phyloP scores from a whole-genome alignment of 768 basidiomycete genomes.

The Agrocybe chaxingu region DNA sequence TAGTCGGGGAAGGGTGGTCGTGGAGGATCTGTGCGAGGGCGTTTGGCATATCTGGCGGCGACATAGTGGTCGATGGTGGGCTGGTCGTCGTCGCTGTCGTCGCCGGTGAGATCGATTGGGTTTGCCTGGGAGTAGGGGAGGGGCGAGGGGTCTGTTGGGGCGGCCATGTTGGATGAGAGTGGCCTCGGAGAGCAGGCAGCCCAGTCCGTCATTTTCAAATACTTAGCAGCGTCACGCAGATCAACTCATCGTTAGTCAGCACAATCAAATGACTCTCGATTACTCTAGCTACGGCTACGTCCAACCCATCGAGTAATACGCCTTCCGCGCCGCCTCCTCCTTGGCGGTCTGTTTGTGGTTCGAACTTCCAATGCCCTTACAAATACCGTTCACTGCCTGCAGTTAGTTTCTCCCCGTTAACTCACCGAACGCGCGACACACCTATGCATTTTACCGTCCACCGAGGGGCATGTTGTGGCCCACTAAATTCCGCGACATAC shows the following conservation, averaged over 20 bases:
- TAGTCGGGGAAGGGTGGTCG: conserved; percentile 14
- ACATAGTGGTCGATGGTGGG: conserved; percentile 22
- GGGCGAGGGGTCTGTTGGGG: conserved; percentile 23
- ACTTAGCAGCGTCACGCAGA: conserved; percentile 5
- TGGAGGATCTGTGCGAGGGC: conserved; percentile 34
- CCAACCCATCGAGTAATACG: conserved; percentile 78
- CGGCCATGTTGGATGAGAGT: conserved; percentile 17
- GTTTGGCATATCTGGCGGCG: conserved; percentile 35
- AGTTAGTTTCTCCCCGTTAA: conserved; percentile 3
- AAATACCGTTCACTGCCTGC: conserved; percentile 61
- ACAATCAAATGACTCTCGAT: conserved; percentile 5
- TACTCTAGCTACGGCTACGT: conserved; percentile 1
- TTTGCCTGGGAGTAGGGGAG: conserved; percentile 39
- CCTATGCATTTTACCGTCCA: conserved; percentile 71
- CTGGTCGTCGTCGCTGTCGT: conserved; percentile 49
- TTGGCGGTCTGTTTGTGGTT: conserved; percentile 73
- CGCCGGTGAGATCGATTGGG: conserved; percentile 75
- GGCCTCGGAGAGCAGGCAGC: conserved; percentile 16
- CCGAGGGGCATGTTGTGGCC: conserved; percentile 64
- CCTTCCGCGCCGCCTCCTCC: conserved; percentile 71
- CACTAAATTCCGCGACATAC: conserved; percentile 57
- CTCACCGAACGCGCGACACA: conserved; percentile 23
- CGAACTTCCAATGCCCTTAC: conserved; percentile 63
- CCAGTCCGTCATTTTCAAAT: conserved; percentile 11
- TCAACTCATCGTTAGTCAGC: conserved; percentile 18